These are phyloP conservation scores for Botrytis medusae DNA, from an alignment of 2,329 filamentous ascomycete genomes.

Conservation along the genomic window DNA sequence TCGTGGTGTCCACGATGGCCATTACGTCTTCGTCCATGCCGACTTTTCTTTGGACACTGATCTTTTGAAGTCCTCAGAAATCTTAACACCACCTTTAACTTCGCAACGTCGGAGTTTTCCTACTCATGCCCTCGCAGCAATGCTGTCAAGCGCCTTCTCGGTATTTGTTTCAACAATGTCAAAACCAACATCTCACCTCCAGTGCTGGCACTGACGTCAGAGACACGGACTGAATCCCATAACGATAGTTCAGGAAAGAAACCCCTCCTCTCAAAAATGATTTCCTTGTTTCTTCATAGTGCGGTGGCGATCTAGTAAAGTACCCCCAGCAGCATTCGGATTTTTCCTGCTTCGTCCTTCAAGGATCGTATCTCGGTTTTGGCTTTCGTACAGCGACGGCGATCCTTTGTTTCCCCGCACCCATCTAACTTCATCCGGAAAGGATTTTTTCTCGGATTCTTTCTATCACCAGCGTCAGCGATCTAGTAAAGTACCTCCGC, in stretches of 20 bases:
- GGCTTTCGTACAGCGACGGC: background rate
- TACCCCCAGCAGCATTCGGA: background rate
- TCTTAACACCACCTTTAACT: background rate
- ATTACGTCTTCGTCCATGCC: background rate
- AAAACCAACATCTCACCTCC: no score
- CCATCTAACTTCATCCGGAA: background rate
- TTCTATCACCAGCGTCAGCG: background rate
- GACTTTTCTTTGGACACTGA: background rate
- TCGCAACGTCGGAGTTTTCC: background rate
- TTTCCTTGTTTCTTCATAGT: background rate
- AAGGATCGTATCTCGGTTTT: background rate
- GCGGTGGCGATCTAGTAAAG: constrained; percentile 2
- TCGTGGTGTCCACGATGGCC: background rate
- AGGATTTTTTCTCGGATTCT: background rate
- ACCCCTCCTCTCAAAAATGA: background rate
- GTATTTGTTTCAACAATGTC: background rate
- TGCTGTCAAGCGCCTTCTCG: background rate
- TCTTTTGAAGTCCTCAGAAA: background rate
- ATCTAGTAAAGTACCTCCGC: constrained; percentile 1
- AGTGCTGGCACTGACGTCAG: background rate
- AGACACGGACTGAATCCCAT: background rate
- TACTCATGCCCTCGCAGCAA: background rate
- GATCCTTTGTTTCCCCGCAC: background rate
- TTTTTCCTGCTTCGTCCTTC: background rate
- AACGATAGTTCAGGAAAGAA: background rate